Evolutionary conservation across 2,329 filamentous ascomycete genomes (phyloP).

Genomic region (Cadophora luteo-olivacea): DNA sequence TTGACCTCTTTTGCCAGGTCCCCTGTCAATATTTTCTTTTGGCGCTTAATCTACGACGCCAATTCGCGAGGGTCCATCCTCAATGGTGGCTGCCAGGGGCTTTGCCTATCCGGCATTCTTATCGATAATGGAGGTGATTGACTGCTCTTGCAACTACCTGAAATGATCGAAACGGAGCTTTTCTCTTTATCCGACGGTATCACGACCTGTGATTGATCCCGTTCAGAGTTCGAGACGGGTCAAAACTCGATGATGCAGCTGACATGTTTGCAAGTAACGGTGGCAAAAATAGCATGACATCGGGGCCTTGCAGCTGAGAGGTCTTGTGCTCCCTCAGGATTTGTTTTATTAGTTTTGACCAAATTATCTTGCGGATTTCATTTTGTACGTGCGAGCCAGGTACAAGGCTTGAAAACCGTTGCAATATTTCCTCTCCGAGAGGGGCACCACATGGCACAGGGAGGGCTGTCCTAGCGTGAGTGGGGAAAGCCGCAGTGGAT

Average conservation of each 20-base stretch:
- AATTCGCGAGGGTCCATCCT: slow-evolving; percentile 26
- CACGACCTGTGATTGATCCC: slow-evolving; percentile 10
- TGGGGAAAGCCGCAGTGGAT: slow-evolving; percentile 15
- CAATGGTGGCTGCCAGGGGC: slow-evolving; percentile 18
- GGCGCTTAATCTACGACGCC: slow-evolving; percentile 30
- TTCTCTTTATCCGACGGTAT: neutral
- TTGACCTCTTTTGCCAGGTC: slow-evolving; percentile 11
- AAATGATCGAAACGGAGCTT: slow-evolving; percentile 1
- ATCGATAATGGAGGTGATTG: slow-evolving; percentile 33
- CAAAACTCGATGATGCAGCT: slow-evolving; percentile 36
- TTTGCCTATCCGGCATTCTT: slow-evolving; percentile 27
- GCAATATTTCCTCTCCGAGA: neutral
- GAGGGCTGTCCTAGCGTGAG: slow-evolving; percentile 1
- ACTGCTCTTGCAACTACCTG: slow-evolving; percentile 6
- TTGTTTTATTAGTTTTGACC: slow-evolving; percentile 16
- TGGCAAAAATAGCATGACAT: slow-evolving; percentile 39
- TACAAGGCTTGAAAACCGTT: slow-evolving; percentile 13
- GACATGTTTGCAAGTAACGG: slow-evolving; percentile 36
- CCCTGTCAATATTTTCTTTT: slow-evolving; percentile 10
- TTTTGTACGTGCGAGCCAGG: neutral
- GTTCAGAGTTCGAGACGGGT: slow-evolving; percentile 13
- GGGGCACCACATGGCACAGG: slow-evolving; percentile 17
- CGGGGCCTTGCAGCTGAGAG: slow-evolving; percentile 39
- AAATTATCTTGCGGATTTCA: neutral
- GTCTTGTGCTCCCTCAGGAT: slow-evolving; percentile 29